A percentile compares a stretch with the other conserved stretches of the same genome.
Conservation (phyloP, 2,329 filamentous ascomycete genomes). For the Chaetomium sp. region DNA sequence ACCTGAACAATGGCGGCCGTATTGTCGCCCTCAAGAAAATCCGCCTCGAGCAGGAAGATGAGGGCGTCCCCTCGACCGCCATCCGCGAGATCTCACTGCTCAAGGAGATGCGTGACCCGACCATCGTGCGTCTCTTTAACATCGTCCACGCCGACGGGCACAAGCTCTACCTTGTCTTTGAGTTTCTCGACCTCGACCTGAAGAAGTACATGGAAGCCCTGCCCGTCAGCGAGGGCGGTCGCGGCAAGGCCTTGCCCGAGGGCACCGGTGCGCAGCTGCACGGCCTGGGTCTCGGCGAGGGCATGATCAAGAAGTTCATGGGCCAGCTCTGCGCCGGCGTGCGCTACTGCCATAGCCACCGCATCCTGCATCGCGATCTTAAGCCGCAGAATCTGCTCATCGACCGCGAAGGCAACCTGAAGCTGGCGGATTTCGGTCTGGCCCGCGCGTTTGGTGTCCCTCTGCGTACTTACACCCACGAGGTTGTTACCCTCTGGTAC, state of each 20-base stretch:
- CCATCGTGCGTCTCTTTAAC: conserved; percentile 78
- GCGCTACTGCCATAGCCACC: conserved; percentile 78
- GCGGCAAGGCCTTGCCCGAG: conserved; percentile 74
- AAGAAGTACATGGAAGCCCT: conserved; percentile 94
- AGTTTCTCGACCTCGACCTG: conserved; percentile 80
- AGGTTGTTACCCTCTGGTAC: conserved; percentile 89
- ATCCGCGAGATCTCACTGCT: conserved; percentile 88
- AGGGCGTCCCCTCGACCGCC: conserved; percentile 81
- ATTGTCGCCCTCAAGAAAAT: conserved; percentile 92
- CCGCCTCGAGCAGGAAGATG: conserved; percentile 83
- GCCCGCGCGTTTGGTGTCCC: conserved; percentile 87
- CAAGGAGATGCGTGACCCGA: conserved; percentile 86
- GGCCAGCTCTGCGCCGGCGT: conserved; percentile 74
- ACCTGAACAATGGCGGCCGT: conserved; percentile 68
- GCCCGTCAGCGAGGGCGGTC: conserved; percentile 70
- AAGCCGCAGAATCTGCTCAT: conserved; percentile 85
- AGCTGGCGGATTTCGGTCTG: conserved; percentile 79
- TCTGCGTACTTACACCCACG: conserved; percentile 81
- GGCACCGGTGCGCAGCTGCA: conserved; percentile 58
- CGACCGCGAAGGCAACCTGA: conserved; percentile 77
- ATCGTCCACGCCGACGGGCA: conserved; percentile 88
- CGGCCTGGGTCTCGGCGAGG: conserved; percentile 64
- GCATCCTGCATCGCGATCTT: conserved; percentile 74
- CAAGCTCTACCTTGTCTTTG: conserved; percentile 85
- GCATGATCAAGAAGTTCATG: conserved; percentile 89